Evolutionary conservation across 345 rosid genomes (phyloP), one percentile per base, ranked within the genome.

Genomic region (Sisymbrium altissimum): DNA sequence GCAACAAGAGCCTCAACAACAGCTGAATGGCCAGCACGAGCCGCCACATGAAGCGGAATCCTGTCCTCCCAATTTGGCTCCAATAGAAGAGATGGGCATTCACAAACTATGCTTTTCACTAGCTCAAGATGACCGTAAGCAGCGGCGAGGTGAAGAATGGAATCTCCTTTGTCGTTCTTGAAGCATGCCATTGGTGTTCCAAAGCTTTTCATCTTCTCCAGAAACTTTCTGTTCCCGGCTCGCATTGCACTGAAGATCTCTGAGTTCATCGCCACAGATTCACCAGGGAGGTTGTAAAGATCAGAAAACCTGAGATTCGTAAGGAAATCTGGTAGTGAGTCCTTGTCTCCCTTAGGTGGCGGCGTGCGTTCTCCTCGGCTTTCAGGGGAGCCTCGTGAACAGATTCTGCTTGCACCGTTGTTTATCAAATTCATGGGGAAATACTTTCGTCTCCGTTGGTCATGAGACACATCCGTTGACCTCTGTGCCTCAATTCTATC

Each of bases 11-110:
- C n/a, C 23, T 50, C 2, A 2, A 55, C 27, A 70, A 61, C 53
- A 21, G 2, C 5, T 21, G 6, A 9, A 17, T 25, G 63, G 1
- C 74, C 77, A 9, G 58, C 50, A 33, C 18, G 6, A 19, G 76
- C 38, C 40, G 76, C 75, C 0, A 21, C 39, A 36, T 81, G 81
- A 13, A 81, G 15, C 1, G 71, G 48, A 50, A 67, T 33, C 14
- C 64, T 27, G 10, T 66, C 48, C 6, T 50, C 11, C 10, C 1
- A 19, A 10, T 48, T 73, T 11, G 36, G 30, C 9, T 40, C 44
- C 18, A 55, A 10, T 0, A 69, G 21, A 55, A 69, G 56, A 7
- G 3, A 38, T 2, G 60, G 60, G 1, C 61, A 66, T 52, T 50
- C 29, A 2, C 25, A 52, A 9, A 66, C 8, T 21, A 66, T 66